Base-by-base conservation (phyloP, 2,329 filamentous ascomycete genomes). In the Talaromyces amestolkiae region DNA sequence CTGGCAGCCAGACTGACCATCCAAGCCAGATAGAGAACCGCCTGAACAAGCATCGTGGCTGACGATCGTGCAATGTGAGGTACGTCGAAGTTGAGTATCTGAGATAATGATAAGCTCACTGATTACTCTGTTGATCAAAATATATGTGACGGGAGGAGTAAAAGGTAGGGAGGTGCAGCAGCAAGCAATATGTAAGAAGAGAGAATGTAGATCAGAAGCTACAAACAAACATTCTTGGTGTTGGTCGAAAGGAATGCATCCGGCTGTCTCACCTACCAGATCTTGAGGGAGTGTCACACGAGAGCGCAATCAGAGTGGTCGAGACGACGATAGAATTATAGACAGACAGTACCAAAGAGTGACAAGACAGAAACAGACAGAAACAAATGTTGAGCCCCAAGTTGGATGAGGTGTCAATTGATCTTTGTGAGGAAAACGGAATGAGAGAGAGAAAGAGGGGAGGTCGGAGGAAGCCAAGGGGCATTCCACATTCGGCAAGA, bases 11-110 rank as follows among this genome's bases (percentile, higher is more conserved):
- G 63, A 49, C 72, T 68, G 19, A 66, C 71, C 53, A 74, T 65
- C 33, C 74, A 73, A 65, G 74, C 69, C 56, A 80, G 64, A 54
- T 72, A 68, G 24, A 81, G 64, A 24, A 71, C 61, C 58, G 68
- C 53, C 11, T 66, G 64, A 41, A 69, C 41, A 70, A 72, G 63
- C 68, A 73, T 63, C 69, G 69, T 67, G 74, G 56, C 27, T 15
- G 39, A 27, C 37, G 37, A 31, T 9, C 11, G 10, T 59, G 56
- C 56, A 43, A 59, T 45, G 56, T 45, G 56, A 43, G 22, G 22
- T 31, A 19, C 13, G 35, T 37, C 35, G 19, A 17, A 58, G 56
- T n/a, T 3, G 3, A 10, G 22, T 58, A 39, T n/a, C 56, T 41
- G 10, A 43, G 37, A 58, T 37, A 33, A 45, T 35, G 61, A 63